Conservation (phyloP, 2,329 filamentous ascomycete species). For the Penicillium sp. region DNA sequence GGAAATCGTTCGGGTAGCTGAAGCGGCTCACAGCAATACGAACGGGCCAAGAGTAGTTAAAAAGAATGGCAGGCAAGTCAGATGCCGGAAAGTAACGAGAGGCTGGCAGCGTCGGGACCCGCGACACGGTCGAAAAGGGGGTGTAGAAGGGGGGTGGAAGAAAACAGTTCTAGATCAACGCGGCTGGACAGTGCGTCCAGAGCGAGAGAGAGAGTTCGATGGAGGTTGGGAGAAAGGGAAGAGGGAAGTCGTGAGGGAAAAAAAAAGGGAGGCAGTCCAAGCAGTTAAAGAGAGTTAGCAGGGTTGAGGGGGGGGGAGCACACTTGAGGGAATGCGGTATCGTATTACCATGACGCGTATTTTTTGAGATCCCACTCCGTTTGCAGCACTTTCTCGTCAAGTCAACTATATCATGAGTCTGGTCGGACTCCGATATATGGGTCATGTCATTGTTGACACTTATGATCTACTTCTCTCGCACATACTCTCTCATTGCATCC, state of each 20-base stretch:
- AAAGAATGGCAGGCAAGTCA: conserved; percentile 25
- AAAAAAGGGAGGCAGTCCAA: conserved; percentile 14
- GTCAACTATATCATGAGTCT: neutral
- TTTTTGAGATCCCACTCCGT: neutral
- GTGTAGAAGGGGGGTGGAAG: conserved; percentile 2
- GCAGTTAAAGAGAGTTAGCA: neutral
- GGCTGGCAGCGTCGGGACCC: conserved; percentile 36
- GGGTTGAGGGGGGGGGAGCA: neutral
- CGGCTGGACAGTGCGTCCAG: conserved; percentile 26
- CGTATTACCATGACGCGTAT: conserved; percentile 6
- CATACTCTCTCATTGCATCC: no score
- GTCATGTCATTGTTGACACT: no score
- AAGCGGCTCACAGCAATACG: conserved; percentile 11
- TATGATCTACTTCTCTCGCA: no score
- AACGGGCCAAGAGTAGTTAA: conserved; percentile 12
- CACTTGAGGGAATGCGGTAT: neutral
- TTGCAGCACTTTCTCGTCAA: neutral
- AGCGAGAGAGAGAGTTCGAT: conserved; percentile 20
- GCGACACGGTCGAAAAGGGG: conserved; percentile 28
- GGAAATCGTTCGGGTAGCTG: conserved; percentile 5
- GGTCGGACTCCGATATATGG: neutral
- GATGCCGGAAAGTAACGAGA: conserved; percentile 33
- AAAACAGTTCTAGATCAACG: conserved; percentile 14
- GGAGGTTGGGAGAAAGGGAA: neutral
- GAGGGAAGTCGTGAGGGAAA: conserved; percentile 12